Base-by-base conservation (phyloP, 768 basidiomycete species). In the Pleurotus giganteus region DNA sequence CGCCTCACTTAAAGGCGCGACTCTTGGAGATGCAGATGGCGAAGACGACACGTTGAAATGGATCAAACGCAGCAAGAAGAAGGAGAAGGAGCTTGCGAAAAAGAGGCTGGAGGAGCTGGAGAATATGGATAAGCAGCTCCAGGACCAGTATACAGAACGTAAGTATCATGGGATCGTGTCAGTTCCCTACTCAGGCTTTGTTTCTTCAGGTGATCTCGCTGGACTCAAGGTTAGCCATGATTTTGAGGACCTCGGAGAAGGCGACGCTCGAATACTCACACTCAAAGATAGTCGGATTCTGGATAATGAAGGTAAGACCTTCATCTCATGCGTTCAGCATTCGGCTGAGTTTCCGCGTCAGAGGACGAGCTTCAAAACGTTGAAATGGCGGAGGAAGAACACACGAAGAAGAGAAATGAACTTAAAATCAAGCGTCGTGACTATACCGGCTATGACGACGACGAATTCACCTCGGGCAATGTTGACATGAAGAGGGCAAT, bases 321-420 rank as follows among this genome's bases (percentile, higher is more conserved):
- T 1, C 29, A 19, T 21, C 19, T 37, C 53, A 3, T 17, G 53
- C 37, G 24, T 43, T 58, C 26, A 56, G 26, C 28, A n/a, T 21
- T 2, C 32, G 21, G 15, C 28, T 24, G 39, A 53, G 9, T 50
- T 15, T 29, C 2, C 26, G 24, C n/a, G 12, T 24, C 65, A 96
- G 97, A 99, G 88, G 97, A 99, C 70, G 97, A 96, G 70, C 80
- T 99, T 12, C 91, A 97, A 73, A 98, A 99, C 61, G 78, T 97
- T 53, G 93, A 97, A 63, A 83, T 98, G 81, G 94, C 92, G 0
- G 95, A 97, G 66, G 85, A 82, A 47, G 94, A 95, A 61, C 83
- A 82, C 19, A 82, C 80, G 13, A 83, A 90, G 64, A 88, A 92
- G 71, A 86, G 87, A 31, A 74, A 84, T 47, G 91, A 94, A 41